Evolutionary conservation across 2,329 filamentous ascomycete genomes (phyloP).

Genomic region (Lecanosticta acicola): DNA sequence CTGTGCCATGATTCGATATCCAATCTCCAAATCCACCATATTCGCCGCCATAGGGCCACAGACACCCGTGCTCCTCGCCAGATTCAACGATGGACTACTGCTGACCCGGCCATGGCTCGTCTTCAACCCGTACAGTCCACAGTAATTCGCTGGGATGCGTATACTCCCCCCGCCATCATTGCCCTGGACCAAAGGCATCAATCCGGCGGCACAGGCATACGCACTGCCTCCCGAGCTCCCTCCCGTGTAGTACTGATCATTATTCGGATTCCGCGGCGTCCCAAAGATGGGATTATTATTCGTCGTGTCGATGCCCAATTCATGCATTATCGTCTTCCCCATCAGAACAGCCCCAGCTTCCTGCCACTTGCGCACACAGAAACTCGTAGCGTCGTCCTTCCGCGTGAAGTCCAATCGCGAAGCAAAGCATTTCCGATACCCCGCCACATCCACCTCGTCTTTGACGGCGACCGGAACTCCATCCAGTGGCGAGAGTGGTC

Average conservation of each 20-base stretch:
- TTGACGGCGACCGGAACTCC: slow-evolving; percentile 80
- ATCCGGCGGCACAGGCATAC: slow-evolving; percentile 62
- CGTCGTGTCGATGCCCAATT: slow-evolving; percentile 65
- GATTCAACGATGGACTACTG: slow-evolving; percentile 52
- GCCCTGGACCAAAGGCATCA: slow-evolving; percentile 70
- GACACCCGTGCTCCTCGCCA: slow-evolving; percentile 59
- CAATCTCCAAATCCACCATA: slow-evolving; percentile 70
- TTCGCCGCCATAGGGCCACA: slow-evolving; percentile 70
- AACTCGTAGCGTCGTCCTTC: slow-evolving; percentile 53
- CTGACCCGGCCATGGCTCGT: slow-evolving; percentile 66
- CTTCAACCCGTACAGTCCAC: slow-evolving; percentile 78
- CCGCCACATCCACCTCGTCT: slow-evolving; percentile 68
- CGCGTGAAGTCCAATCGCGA: slow-evolving; percentile 55
- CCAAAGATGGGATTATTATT: slow-evolving; percentile 74
- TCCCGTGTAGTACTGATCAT: slow-evolving; percentile 69
- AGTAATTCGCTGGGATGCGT: slow-evolving; percentile 68
- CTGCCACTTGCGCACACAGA: slow-evolving; percentile 66
- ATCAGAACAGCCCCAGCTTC: slow-evolving; percentile 70
- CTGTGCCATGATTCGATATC: slow-evolving; percentile 73
- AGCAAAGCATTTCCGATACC: slow-evolving; percentile 63
- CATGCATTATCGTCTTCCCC: slow-evolving; percentile 75
- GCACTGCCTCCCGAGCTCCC: slow-evolving; percentile 74
- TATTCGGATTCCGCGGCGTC: slow-evolving; percentile 72
- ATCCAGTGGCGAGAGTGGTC: slow-evolving; percentile 64
- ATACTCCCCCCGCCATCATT: slow-evolving; percentile 70